These are phyloP conservation scores for Xylaria nigripes DNA, from an alignment of 495 filamentous ascomycete species.

Conservation along the genomic window DNA sequence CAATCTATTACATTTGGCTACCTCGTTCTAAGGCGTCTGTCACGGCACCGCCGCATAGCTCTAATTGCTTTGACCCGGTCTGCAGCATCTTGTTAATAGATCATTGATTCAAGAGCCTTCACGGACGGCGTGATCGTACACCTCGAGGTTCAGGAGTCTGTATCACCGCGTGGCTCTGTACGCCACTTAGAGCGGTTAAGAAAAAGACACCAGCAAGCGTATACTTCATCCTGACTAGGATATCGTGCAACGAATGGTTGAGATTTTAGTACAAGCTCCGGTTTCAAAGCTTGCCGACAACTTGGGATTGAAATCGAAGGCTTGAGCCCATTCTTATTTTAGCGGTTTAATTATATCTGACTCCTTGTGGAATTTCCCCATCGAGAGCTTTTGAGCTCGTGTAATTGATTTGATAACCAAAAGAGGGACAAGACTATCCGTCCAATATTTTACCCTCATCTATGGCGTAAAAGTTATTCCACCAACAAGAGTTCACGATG, in stretches of 20 bases:
- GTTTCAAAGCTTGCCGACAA: not conserved
- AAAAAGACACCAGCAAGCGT: not conserved
- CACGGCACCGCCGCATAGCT: not conserved
- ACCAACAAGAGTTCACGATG: conserved; percentile 2
- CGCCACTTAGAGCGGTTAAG: not conserved
- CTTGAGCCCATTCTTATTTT: not conserved
- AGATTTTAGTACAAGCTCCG: no score
- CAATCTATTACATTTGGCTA: not conserved
- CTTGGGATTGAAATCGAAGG: not conserved
- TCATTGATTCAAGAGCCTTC: not conserved
- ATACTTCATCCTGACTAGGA: not conserved
- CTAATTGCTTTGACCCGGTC: conserved; percentile 9
- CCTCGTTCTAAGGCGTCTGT: conserved; percentile 1
- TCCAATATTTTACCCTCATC: not conserved
- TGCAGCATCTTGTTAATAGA: not conserved
- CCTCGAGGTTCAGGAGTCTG: not conserved
- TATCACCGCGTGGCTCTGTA: conserved; percentile 5
- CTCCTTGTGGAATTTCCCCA: not conserved
- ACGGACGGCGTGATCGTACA: no score
- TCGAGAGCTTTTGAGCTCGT: not conserved
- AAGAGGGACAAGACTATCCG: not conserved
- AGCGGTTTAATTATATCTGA: not conserved
- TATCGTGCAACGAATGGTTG: not conserved
- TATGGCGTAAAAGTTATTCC: not conserved
- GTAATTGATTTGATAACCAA: not conserved